Evolutionary conservation across 768 basidiomycete genomes (phyloP).

Genomic region (Filobasidium wieringae): DNA sequence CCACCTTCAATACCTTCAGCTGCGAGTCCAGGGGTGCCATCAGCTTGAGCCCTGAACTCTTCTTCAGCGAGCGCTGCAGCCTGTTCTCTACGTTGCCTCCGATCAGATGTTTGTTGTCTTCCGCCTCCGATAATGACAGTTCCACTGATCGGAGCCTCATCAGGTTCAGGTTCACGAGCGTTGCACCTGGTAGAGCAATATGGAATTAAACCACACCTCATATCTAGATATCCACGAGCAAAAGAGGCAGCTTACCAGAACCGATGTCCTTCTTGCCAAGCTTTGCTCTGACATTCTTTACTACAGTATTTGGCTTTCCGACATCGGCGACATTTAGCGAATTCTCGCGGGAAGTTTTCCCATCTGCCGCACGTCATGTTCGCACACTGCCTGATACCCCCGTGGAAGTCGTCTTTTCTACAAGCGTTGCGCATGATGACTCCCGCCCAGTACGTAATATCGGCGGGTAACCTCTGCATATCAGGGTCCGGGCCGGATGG

Average conservation of each 20-base stretch:
- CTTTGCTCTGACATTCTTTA: slow-evolving; percentile 90
- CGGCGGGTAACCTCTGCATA: slow-evolving; percentile 58
- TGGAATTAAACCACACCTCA: not conserved
- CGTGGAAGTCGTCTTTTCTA: slow-evolving; percentile 82
- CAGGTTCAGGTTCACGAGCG: slow-evolving; percentile 11
- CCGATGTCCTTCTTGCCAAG: slow-evolving; percentile 90
- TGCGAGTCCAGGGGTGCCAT: too few relatives aligned
- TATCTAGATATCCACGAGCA: not conserved
- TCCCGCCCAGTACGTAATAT: slow-evolving; percentile 98
- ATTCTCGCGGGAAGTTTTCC: slow-evolving; percentile 86
- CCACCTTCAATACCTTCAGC: too few relatives aligned
- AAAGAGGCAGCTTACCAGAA: slow-evolving; percentile 61
- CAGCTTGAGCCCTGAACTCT: too few relatives aligned
- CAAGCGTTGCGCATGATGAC: slow-evolving; percentile 99
- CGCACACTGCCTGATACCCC: slow-evolving; percentile 93
- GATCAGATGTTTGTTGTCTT: too few relatives aligned
- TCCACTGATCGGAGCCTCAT: slow-evolving; percentile 5
- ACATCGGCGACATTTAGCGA: slow-evolving; percentile 91
- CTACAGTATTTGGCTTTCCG: slow-evolving; percentile 97
- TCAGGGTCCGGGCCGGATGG: slow-evolving; percentile 71
- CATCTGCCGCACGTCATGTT: slow-evolving; percentile 95
- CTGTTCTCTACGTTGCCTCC: too few relatives aligned
- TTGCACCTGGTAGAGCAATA: slow-evolving; percentile 8
- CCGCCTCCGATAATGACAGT: slow-evolving; percentile 15
- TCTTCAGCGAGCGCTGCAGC: too few relatives aligned